Conservation (phyloP, 768 basidiomycete genomes). For the Lepiota brunneoincarnata region DNA sequence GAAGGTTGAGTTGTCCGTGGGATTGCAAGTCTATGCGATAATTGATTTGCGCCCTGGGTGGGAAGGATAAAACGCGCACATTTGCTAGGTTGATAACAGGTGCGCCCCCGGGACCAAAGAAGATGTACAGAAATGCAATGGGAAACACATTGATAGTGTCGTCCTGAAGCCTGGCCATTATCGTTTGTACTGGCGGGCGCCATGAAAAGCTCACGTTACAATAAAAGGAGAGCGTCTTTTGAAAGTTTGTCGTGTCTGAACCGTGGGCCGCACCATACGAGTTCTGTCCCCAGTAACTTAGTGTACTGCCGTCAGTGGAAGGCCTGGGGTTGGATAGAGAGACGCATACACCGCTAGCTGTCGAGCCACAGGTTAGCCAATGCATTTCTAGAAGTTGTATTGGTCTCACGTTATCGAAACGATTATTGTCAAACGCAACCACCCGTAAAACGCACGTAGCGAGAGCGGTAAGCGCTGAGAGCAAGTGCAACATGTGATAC, state of each 20-base stretch:
- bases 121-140: conserved; percentile 64
- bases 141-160: conserved; percentile 67
- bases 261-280: conserved; percentile 60
- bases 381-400: conserved; percentile 10
- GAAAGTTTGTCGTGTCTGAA: conserved; percentile 48
- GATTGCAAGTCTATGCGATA: conserved; percentile 55
- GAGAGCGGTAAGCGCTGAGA: conserved; percentile 1
- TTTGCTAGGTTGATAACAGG: conserved; percentile 72
- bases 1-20: conserved; percentile 52
- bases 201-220: conserved; percentile 42
- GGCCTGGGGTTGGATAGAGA: neutral
- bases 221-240: conserved; percentile 62
- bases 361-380: conserved; percentile 1
- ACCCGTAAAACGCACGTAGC: conserved; percentile 6
- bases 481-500: neutral
- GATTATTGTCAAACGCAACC: conserved; percentile 50
- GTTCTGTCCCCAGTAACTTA: conserved; percentile 75
- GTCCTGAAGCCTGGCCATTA: conserved; percentile 37
- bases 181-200: neutral
- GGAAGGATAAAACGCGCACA: conserved; percentile 30
- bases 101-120: conserved; percentile 59
- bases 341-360: conserved; percentile 55
- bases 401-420: conserved; percentile 58
- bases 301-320: neutral
- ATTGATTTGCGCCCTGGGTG: neutral